Evolutionary conservation across 2,329 filamentous ascomycete genomes (phyloP).

Genomic region (Didymellaceae sp.): DNA sequence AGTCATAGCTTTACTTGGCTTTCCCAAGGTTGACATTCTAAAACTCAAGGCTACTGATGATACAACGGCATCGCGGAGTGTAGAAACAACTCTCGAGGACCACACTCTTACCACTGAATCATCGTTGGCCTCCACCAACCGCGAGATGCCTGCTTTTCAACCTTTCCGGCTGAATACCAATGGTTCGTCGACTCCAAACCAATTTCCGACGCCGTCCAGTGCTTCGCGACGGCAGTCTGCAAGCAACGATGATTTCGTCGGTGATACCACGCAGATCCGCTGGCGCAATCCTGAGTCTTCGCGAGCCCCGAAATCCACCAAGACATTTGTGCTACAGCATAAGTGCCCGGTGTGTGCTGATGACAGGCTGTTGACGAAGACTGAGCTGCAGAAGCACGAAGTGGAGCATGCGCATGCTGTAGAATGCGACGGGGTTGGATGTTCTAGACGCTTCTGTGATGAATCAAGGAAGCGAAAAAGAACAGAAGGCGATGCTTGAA

Average conservation of each 20-base stretch:
- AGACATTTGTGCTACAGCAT: constrained; percentile 20
- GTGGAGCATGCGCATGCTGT: constrained; percentile 35
- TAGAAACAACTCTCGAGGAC: neutral
- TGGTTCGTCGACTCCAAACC: neutral
- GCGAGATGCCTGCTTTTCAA: neutral
- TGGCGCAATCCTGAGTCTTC: constrained; percentile 27
- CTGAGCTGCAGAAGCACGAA: constrained; percentile 32
- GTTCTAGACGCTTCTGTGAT: constrained; percentile 37
- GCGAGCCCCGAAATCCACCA: constrained; percentile 10
- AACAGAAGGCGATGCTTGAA: constrained; percentile 7
- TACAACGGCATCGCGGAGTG: neutral
- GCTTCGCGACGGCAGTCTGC: neutral
- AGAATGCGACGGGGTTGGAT: constrained; percentile 22
- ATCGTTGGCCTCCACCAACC: neutral
- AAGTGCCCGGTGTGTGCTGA: constrained; percentile 32
- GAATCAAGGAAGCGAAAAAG: constrained; percentile 7
- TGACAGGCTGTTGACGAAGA: constrained; percentile 33
- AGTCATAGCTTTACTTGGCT: constrained; percentile 32
- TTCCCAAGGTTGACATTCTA: neutral
- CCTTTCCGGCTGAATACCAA: constrained; percentile 29
- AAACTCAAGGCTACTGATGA: neutral
- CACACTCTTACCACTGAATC: neutral
- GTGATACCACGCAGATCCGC: constrained; percentile 35
- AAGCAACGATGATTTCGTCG: constrained; percentile 26
- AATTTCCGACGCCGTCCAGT: neutral